Evolutionary conservation across 768 basidiomycete genomes (phyloP).

Genomic region (Termitomyces sp.): DNA sequence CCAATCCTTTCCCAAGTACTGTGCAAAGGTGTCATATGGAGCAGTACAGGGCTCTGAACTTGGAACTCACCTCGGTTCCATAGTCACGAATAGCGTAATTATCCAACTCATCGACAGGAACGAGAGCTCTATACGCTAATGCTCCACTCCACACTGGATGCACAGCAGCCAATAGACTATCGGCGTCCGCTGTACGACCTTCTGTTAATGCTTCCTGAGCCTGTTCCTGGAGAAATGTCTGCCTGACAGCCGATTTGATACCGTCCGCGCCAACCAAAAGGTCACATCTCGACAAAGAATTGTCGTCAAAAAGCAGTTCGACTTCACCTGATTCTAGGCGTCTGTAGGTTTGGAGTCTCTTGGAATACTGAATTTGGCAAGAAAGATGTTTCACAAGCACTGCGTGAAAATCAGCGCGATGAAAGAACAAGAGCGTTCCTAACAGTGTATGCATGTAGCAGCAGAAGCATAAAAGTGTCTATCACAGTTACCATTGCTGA

Average conservation of each 20-base stretch:
- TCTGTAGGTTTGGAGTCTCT: conserved; percentile 36
- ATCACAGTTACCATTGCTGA: conserved; percentile 20
- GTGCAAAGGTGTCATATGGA: not conserved
- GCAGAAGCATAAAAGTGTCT: not conserved
- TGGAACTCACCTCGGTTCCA: conserved; percentile 17
- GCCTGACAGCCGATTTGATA: conserved; percentile 29
- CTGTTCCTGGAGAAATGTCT: conserved; percentile 17
- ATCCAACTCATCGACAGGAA: conserved; percentile 24
- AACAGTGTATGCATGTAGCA: not conserved
- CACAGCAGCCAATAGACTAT: conserved; percentile 11
- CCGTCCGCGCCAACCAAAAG: conserved; percentile 38
- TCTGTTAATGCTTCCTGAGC: conserved; percentile 5
- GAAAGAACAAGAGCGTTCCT: conserved; percentile 29
- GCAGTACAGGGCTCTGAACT: not conserved
- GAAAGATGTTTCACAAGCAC: conserved; percentile 36
- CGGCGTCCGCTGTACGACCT: conserved; percentile 6
- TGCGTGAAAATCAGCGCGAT: conserved; percentile 46
- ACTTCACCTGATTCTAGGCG: conserved; percentile 18
- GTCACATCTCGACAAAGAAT: conserved; percentile 41
- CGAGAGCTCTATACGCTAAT: conserved; percentile 27
- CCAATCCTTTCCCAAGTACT: conserved; percentile 29
- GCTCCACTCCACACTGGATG: conserved; percentile 39
- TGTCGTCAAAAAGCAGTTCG: conserved; percentile 38
- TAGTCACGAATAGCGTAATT: conserved; percentile 2
- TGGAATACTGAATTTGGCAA: conserved; percentile 31